Evolutionary conservation across 352 stramenopile species (phyloP).

Genomic region (Phytophthora constricta): DNA sequence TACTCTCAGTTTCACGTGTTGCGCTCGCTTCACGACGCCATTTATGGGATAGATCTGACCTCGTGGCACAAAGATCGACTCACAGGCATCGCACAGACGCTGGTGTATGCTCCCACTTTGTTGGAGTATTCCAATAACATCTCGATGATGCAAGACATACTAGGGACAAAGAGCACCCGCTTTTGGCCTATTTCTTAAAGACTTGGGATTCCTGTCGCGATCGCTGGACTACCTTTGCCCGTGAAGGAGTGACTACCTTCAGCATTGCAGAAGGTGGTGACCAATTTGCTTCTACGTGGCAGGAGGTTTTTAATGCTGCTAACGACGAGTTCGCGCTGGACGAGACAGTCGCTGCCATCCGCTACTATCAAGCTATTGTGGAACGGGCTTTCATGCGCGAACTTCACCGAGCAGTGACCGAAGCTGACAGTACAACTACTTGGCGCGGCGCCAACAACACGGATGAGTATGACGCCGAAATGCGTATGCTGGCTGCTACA

Average conservation of each 20-base stretch:
- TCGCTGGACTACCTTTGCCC: slow-evolving; percentile 41
- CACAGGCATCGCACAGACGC: slow-evolving; percentile 33
- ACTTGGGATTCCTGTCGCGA: slow-evolving; percentile 40
- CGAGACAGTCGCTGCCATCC: slow-evolving; percentile 39
- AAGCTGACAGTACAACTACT: slow-evolving; percentile 5
- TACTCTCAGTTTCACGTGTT: slow-evolving; percentile 49
- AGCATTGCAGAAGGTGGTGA: slow-evolving; percentile 33
- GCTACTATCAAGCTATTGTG: slow-evolving; percentile 43
- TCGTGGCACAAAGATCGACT: slow-evolving; percentile 47
- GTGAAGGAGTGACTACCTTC: slow-evolving; percentile 46
- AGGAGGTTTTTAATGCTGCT: slow-evolving; percentile 31
- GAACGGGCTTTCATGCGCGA: slow-evolving; percentile 38
- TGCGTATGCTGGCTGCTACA: slow-evolving; percentile 37
- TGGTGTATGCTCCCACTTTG: slow-evolving; percentile 42
- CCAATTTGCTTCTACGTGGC: slow-evolving; percentile 31
- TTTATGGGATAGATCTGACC: slow-evolving; percentile 35
- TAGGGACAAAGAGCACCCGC: slow-evolving; percentile 37
- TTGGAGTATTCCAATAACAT: slow-evolving; percentile 35
- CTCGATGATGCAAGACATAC: slow-evolving; percentile 35
- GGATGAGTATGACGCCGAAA: slow-evolving; percentile 37
- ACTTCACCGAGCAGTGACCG: slow-evolving; percentile 16
- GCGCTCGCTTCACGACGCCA: slow-evolving; percentile 37
- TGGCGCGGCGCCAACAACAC: slow-evolving; percentile 1
- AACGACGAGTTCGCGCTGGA: slow-evolving; percentile 42
- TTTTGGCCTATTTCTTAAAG: slow-evolving; percentile 35